These are phyloP conservation scores for Cornus suecica DNA, from an alignment of 148 eudicot species.

Conservation along the genomic window DNA sequence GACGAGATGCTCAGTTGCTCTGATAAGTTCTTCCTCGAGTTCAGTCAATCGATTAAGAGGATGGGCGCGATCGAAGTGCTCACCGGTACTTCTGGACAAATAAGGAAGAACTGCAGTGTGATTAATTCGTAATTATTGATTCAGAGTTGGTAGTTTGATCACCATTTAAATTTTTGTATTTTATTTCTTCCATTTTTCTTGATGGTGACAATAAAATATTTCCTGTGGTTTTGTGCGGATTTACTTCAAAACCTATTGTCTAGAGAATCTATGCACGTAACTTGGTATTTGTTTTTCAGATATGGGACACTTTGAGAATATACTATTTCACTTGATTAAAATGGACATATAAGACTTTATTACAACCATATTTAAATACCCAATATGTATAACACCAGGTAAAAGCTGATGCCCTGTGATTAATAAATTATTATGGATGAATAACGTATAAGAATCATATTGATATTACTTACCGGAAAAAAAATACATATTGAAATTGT, in stretches of 20 bases:
- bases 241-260: background rate
- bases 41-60: constrained; percentile 28
- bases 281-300: no score
- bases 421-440: no score
- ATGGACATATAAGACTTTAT: no score
- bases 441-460: no score
- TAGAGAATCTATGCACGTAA: background rate
- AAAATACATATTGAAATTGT: no score
- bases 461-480: no score
- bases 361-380: no score
- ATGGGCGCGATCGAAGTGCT: constrained; percentile 34
- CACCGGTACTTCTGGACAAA: constrained; percentile 29
- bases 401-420: no score
- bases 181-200: background rate
- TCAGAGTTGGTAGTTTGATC: background rate
- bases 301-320: no score
- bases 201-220: background rate
- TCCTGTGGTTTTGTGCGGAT: background rate
- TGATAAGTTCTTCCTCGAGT: constrained; percentile 20
- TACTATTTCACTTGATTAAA: no score
- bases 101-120: constrained; percentile 22
- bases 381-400: no score
- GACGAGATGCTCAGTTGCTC: background rate
- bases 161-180: no score
- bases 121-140: constrained; percentile 16